phyloP scores from a whole-genome alignment of 1,284 basidiomycete genomes.

The Trametes versicolor region DNA sequence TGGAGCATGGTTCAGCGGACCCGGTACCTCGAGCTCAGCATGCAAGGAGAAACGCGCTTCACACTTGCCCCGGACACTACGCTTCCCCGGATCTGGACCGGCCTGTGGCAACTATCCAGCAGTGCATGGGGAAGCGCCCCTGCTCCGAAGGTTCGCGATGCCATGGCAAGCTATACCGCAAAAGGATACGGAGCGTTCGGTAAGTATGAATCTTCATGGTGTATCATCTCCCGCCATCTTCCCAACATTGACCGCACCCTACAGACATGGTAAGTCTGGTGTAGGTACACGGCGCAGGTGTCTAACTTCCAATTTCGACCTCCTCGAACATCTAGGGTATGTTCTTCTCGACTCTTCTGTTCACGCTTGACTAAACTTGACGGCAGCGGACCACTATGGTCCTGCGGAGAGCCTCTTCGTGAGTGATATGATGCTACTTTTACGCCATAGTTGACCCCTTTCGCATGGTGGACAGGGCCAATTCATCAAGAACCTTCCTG shows the following conservation, averaged over 20 bases:
- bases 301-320: constrained; percentile 8
- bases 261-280: constrained; percentile 47
- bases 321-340: constrained; percentile 28
- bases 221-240: neutral
- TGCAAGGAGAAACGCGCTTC: constrained; percentile 27
- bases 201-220: constrained; percentile 42
- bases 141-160: constrained; percentile 65
- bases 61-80: constrained; percentile 25
- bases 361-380: constrained; percentile 10
- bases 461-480: constrained; percentile 60
- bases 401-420: constrained; percentile 80
- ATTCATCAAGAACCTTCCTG: constrained; percentile 29
- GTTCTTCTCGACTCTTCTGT: constrained; percentile 16
- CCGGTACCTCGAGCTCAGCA: constrained; percentile 11
- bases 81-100: constrained; percentile 35
- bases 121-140: constrained; percentile 82
- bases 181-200: constrained; percentile 77
- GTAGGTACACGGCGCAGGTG: neutral
- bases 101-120: constrained; percentile 81
- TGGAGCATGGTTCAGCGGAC: constrained; percentile 3
- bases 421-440: constrained; percentile 38
- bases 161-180: constrained; percentile 69
- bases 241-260: constrained; percentile 12
- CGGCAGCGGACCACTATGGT: constrained; percentile 80
- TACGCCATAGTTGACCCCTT: constrained; percentile 10